These are phyloP conservation scores for Dactylis glomerata DNA, from an alignment of 176 grass and related monocot genomes.

Conservation along the genomic window DNA sequence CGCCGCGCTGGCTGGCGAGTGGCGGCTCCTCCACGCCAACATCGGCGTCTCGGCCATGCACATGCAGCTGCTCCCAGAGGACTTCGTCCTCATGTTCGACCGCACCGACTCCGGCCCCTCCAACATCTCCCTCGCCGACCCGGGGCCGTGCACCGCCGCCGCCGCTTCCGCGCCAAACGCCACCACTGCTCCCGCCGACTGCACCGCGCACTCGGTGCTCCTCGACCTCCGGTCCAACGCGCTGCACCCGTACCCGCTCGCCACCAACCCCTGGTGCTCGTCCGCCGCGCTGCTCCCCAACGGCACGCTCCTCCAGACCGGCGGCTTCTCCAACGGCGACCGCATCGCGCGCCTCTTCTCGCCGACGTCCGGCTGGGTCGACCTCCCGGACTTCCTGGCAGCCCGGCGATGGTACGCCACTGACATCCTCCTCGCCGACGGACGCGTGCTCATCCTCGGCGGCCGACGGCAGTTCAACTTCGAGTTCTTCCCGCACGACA, in stretches of 20 bases:
- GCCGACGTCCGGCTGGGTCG: constrained; percentile 53
- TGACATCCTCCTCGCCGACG: constrained; percentile 66
- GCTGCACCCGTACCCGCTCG: constrained; percentile 50
- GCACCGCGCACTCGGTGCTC: constrained; percentile 78
- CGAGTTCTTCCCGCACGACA: constrained; percentile 60
- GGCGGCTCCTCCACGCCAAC: constrained; percentile 67
- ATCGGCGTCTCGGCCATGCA: constrained; percentile 90
- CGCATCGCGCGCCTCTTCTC: constrained; percentile 68
- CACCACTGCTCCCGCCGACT: constrained; percentile 25
- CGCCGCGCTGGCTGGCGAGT: constrained; percentile 31
- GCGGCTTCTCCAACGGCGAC: constrained; percentile 72
- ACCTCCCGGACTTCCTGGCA: constrained; percentile 37
- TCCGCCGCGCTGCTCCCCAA: constrained; percentile 73
- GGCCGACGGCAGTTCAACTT: constrained; percentile 72
- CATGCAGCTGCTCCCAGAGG: constrained; percentile 77
- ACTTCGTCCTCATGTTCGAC: constrained; percentile 79
- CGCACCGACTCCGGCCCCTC: constrained; percentile 66
- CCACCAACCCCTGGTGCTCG: constrained; percentile 88
- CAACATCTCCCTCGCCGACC: constrained; percentile 55
- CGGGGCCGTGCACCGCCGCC: constrained; percentile 1
- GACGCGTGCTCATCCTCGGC: constrained; percentile 65
- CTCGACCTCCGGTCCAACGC: constrained; percentile 37
- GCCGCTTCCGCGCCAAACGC: not conserved
- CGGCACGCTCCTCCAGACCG: constrained; percentile 75
- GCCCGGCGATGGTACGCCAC: constrained; percentile 66